Evolutionary conservation across 441 rosid genomes (phyloP), one percentile per base, ranked within the genome.

Genomic region (Eruca vesicaria): DNA sequence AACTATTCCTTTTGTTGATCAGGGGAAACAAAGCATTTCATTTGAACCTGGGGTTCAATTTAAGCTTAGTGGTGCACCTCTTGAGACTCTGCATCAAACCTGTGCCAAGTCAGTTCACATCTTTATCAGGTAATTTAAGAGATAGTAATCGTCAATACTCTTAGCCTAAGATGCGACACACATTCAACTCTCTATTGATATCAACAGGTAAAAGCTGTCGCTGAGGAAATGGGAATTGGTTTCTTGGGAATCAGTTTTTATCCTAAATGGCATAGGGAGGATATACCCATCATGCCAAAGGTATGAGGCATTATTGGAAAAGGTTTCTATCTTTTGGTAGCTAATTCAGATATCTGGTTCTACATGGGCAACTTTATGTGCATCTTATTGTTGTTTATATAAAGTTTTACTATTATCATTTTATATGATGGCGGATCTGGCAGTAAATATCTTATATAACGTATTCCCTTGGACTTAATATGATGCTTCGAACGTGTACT

Each of bases 11-110:
- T 75, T 63, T 74, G 50, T 79, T 78, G 33, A 43, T 60, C 88
- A 96, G 99, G 99, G 94, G 53, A 92, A 92, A 78, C 99, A 96
- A 85, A 93, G 98, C 84, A 92, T 96, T 86, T 96, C 99, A 50
- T 84, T 96, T 60, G 99, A 96, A 83, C 99, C 99, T 60, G 99
- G 99, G 11, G 99, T 97, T 80, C 98, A 96, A 63, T 91, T 96
- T 76, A 98, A 96, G 91, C 98, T 96, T 52, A 96, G 99, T 76
- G 99, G 99, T 20, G 99, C 99, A 71, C 98, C 99, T 77, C 91
- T 96, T 74, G 99, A 93, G 82, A 96, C 99, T 63, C 81, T 96
- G 88, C 99, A 96, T 78, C 99, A 93, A 85, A 96, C 99, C 18
- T 96, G 99, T 83, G 98, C 99, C 3, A 23, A 23, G 26, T 23